These are phyloP conservation scores for Monosporascus sp. DNA, from an alignment of 2,329 filamentous ascomycete species.

Conservation along the genomic window DNA sequence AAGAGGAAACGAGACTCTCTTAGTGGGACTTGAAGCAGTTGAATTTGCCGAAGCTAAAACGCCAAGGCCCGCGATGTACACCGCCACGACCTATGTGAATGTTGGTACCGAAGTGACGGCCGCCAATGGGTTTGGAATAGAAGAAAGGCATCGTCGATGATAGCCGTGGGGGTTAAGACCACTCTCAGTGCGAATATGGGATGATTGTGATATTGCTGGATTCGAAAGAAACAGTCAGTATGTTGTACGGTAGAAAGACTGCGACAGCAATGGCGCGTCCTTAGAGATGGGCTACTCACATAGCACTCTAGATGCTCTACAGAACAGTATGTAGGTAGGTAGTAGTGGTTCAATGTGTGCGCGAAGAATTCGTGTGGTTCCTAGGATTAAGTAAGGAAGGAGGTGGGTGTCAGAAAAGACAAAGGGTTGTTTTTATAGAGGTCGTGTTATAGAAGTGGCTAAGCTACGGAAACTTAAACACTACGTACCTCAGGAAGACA, in stretches of 20 bases:
- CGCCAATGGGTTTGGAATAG: slow-evolving; percentile 42
- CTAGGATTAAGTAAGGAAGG: background rate
- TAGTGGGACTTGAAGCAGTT: slow-evolving; percentile 42
- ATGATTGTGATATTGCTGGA: background rate
- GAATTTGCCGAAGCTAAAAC: slow-evolving; percentile 44
- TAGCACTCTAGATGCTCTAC: background rate
- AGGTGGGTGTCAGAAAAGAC: background rate
- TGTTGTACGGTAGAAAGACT: background rate
- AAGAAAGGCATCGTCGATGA: slow-evolving; percentile 39
- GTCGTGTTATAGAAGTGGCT: background rate
- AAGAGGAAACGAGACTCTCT: background rate
- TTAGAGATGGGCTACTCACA: background rate
- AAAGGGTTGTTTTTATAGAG: background rate
- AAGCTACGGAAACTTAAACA: background rate
- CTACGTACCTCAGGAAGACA: background rate
- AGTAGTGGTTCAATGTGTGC: background rate
- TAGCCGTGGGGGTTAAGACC: background rate
- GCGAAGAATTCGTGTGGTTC: background rate
- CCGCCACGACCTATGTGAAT: slow-evolving; percentile 41
- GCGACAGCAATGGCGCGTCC: background rate
- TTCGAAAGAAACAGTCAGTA: background rate
- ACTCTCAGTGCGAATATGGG: too few relatives aligned
- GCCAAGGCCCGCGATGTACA: slow-evolving; percentile 44
- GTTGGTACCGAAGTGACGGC: slow-evolving; percentile 45
- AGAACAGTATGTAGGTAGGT: background rate